Percentiles rank a stretch among this genome's conserved stretches.
These are phyloP conservation scores for Penicillium antarcticum DNA, from an alignment of 495 filamentous ascomycete species.

Conservation along the genomic window DNA sequence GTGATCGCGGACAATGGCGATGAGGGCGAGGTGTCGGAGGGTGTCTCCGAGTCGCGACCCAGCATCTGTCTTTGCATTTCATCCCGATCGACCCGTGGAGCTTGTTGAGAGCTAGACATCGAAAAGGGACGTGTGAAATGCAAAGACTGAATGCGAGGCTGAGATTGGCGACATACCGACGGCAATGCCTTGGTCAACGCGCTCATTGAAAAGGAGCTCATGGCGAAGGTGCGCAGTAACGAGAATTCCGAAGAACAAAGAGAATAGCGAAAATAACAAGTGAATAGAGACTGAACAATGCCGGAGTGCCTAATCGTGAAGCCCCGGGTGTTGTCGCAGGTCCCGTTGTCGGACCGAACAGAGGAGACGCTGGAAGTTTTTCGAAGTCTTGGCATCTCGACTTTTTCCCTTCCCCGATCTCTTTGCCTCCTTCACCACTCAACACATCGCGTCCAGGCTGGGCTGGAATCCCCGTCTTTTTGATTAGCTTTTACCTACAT, in stretches of 20 bases:
- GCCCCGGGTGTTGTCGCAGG: conserved; percentile 7
- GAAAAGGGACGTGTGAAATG: conserved; percentile 27
- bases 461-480: conserved; percentile 20
- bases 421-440: conserved; percentile 24
- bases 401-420: conserved; percentile 38
- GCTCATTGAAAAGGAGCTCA: conserved; percentile 37
- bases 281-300: not conserved
- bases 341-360: conserved; percentile 31
- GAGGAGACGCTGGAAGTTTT: conserved; percentile 44
- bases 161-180: conserved; percentile 31
- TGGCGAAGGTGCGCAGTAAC: conserved; percentile 15
- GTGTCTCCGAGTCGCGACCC: conserved; percentile 13
- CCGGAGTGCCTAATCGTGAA: not conserved
- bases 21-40: conserved; percentile 19
- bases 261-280: not conserved
- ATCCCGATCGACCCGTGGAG: conserved; percentile 13
- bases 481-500: conserved; percentile 5
- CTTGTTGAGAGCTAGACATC: conserved; percentile 14
- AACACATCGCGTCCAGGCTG: conserved; percentile 25
- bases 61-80: conserved; percentile 34
- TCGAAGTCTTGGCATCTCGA: conserved; percentile 43
- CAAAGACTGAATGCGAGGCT: conserved; percentile 13
- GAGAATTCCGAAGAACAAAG: not conserved
- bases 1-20: conserved; percentile 32
- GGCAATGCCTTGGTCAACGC: conserved; percentile 33